A percentile compares a stretch with the other conserved stretches of the same genome.
Conservation (phyloP, 345 rosid genomes). For the Lepidium aucheri region DNA sequence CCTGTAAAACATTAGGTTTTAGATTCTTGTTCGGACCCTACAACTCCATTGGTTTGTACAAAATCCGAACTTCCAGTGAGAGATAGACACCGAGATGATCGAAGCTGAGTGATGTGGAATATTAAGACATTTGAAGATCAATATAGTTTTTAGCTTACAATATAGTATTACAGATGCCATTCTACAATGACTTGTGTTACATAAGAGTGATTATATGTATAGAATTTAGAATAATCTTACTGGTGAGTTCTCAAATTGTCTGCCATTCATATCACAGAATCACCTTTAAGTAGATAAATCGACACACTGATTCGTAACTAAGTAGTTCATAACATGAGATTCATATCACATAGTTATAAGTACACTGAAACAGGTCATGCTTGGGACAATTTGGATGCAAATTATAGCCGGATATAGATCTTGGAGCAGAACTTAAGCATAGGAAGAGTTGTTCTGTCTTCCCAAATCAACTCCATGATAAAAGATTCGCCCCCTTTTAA, state of each 20-base stretch:
- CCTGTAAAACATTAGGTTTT: not conserved
- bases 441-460: not conserved
- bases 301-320: not conserved
- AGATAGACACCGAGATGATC: slow-evolving; percentile 13
- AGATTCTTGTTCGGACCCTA: not conserved
- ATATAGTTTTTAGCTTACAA: not conserved
- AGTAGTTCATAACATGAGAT: not conserved
- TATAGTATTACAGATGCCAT: not conserved
- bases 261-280: not conserved
- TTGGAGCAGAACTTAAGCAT: not conserved
- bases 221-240: not conserved
- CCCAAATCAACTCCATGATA: slow-evolving; percentile 1
- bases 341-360: not conserved
- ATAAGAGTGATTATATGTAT: not conserved
- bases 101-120: slow-evolving; percentile 6
- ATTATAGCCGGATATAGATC: not conserved
- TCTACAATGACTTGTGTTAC: slow-evolving; percentile 3
- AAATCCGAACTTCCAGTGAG: not conserved
- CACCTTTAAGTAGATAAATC: not conserved
- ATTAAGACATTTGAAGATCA: not conserved
- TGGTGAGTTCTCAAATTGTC: not conserved
- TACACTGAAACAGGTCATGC: not conserved
- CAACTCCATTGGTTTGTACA: not conserved
- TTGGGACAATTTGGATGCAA: not conserved
- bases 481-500: not conserved